phyloP scores from a whole-genome alignment of 352 stramenopile genomes.

The Globisporangium uncinulatum region DNA sequence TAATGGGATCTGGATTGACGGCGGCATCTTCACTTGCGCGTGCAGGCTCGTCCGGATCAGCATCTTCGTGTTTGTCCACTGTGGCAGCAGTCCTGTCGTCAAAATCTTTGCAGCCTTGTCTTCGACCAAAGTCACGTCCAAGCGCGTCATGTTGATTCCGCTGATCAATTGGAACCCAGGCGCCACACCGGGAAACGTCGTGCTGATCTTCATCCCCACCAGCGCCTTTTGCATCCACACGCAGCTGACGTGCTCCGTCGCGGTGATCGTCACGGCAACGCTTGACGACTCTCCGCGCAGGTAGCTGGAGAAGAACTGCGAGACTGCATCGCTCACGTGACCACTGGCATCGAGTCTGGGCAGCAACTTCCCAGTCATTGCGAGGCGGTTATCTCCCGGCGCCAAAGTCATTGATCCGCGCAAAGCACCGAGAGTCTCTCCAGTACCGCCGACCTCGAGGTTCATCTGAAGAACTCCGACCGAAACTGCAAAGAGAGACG shows the following conservation, averaged over 20 bases:
- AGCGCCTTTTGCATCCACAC: constrained; percentile 62
- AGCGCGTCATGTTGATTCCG: constrained; percentile 54
- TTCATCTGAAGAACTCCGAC: constrained; percentile 58
- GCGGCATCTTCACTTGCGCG: constrained; percentile 65
- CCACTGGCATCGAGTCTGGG: constrained; percentile 34
- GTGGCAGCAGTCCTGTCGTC: constrained; percentile 2
- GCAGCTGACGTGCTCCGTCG: constrained; percentile 42
- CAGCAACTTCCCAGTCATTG: constrained; percentile 41
- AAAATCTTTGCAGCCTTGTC: constrained; percentile 6
- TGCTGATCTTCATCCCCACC: constrained; percentile 51
- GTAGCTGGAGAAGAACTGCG: constrained; percentile 67
- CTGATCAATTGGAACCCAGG: constrained; percentile 61
- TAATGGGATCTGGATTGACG: constrained; percentile 62
- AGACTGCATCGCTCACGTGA: constrained; percentile 40
- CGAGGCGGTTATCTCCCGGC: constrained; percentile 42
- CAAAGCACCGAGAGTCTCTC: constrained; percentile 44
- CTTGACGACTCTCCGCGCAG: constrained; percentile 45
- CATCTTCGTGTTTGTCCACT: constrained; percentile 63
- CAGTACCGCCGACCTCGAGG: constrained; percentile 25
- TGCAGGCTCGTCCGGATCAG: constrained; percentile 58
- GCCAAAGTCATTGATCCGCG: constrained; percentile 48
- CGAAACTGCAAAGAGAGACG: constrained; percentile 59
- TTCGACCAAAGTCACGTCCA: constrained; percentile 54
- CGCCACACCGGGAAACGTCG: constrained; percentile 54
- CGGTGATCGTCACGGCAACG: constrained; percentile 46